Base-by-base conservation (phyloP, 2,329 filamentous ascomycete genomes). In the Nemania abortiva region DNA sequence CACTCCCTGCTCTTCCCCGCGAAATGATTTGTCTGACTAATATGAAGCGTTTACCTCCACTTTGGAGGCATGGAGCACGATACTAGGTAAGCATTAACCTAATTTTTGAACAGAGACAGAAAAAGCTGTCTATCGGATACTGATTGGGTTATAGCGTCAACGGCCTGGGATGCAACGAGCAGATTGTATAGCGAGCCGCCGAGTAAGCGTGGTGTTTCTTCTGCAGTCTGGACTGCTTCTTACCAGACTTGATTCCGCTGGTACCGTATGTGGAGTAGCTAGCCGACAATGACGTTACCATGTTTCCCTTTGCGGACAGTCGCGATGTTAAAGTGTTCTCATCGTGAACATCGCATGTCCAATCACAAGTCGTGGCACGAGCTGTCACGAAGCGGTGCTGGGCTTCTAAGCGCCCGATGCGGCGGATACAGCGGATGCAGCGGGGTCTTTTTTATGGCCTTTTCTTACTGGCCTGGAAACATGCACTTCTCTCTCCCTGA, bases 391-490 rank as follows among this genome's bases (percentile, higher is more conserved):
- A 69, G 65, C 63, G 61, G 70, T 29, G 61, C 65, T 74, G 68
- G 70, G 68, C 70, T 72, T 69, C 67, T 79, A 79, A 78, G 77
- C 77, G 77, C 77, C 72, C 71, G 72, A 67, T 45, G 63, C 70
- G 70, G 72, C 71, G 68, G 39, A 18, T 42, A 18, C 39, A 42
- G 39, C 39, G 39, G 39, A 68, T 70, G 73, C 7, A 11, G 34
- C 11, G 34, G 39, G 39, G 39, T 18, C 15, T 42, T 15, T 42
- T 42, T 18, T 42, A 18, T 42, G 39, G 39, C 68, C 64, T 62
- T 57, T 65, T 18, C 59, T 68, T 54, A 79, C 77, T 77, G 76
- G 76, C 70, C 70, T 65, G 70, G 64, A 59, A 63, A 70, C 65
- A 67, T 76, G 74, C 73, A 76, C 66, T 42, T 54, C 57, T 24